phyloP scores from a whole-genome alignment of 1,284 basidiomycete genomes.

The Rhizoctonia solani region DNA sequence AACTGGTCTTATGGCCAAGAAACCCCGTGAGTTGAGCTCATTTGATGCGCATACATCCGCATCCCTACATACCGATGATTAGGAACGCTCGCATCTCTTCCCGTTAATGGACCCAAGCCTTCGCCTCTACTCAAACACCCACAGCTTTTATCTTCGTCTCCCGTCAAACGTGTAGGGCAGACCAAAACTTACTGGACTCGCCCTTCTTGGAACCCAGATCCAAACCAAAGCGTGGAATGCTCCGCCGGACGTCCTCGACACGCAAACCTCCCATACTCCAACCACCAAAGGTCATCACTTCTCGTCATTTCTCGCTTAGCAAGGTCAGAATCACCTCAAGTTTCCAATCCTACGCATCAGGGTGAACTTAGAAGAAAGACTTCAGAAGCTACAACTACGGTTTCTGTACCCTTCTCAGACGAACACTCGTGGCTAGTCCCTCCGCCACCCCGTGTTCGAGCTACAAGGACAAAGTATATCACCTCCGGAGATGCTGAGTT shows the following conservation, averaged over 20 bases:
- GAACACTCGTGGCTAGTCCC: slow-evolving; percentile 22
- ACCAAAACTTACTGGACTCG: slow-evolving; percentile 24
- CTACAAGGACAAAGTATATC: neutral
- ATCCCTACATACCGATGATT: neutral
- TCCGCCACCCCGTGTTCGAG: neutral
- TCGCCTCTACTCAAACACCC: neutral
- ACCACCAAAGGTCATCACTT: neutral
- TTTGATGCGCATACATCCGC: slow-evolving; percentile 23
- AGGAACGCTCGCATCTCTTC: neutral
- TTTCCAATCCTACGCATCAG: neutral
- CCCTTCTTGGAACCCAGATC: slow-evolving; percentile 8
- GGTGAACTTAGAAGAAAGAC: slow-evolving; percentile 13
- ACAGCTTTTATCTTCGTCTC: neutral
- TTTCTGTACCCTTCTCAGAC: neutral
- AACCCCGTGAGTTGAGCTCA: neutral
- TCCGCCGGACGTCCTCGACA: neutral
- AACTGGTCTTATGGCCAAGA: neutral
- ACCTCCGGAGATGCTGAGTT: neutral
- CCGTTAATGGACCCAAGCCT: neutral
- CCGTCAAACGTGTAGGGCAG: neutral
- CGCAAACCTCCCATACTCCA: neutral
- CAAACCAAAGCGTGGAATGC: neutral
- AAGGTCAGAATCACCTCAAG: neutral
- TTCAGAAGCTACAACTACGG: slow-evolving; percentile 12
- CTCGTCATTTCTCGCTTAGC: slow-evolving; percentile 22